Evolutionary conservation across 805 yeast genomes (phyloP).

Genomic region (Suhomyces canberraensis): DNA sequence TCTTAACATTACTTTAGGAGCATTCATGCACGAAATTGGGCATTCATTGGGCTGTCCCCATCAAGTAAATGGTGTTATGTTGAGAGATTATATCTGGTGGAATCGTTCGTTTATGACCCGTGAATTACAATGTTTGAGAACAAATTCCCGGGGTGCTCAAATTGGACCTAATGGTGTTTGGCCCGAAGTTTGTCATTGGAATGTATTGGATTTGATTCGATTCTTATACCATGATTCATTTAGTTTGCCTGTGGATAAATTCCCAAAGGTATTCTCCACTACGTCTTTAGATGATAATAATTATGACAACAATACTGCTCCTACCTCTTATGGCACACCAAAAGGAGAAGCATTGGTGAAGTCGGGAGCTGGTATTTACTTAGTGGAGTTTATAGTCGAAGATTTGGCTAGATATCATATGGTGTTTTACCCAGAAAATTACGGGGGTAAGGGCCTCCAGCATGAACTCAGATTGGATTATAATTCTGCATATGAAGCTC

Average conservation of each 20-base stretch:
- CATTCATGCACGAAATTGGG: conserved; percentile 94
- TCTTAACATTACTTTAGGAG: conserved; percentile 80
- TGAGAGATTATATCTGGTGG: conserved; percentile 77
- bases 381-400: conserved; percentile 67
- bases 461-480: conserved; percentile 47
- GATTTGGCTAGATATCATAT: conserved; percentile 53
- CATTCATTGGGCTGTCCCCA: conserved; percentile 91
- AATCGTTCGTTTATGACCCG: conserved; percentile 77
- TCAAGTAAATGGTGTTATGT: conserved; percentile 86
- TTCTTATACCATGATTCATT: conserved; percentile 82
- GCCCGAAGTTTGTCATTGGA: conserved; percentile 80
- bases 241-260: conserved; percentile 60
- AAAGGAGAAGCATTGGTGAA: conserved; percentile 33
- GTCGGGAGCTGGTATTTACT: conserved; percentile 66
- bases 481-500: conserved; percentile 31
- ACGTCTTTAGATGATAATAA: conserved; percentile 15
- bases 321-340: conserved; percentile 21
- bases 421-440: conserved; percentile 55
- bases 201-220: conserved; percentile 72
- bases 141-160: conserved; percentile 44
- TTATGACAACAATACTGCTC: conserved; percentile 15
- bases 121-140: conserved; percentile 57
- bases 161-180: conserved; percentile 41
- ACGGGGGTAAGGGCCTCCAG: conserved; percentile 64
- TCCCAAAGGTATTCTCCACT: conserved; percentile 37